phyloP scores from a whole-genome alignment of 108 stramenopile genomes.

The Skeletonema menzelii region DNA sequence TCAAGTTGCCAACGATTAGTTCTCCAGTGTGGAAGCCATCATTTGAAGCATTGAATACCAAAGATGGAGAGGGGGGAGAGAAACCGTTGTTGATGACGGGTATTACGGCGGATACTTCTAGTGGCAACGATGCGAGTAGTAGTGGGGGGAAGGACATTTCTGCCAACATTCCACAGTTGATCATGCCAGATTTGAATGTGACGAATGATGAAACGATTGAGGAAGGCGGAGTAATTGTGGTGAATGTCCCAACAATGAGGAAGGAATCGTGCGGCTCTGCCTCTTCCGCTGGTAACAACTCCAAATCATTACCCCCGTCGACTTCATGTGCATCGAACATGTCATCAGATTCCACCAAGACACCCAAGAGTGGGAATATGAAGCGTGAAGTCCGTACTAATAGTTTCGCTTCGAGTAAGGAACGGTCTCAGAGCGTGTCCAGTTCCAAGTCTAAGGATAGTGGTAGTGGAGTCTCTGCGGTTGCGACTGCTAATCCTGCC shows the following conservation, averaged over 20 bases:
- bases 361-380: slow-evolving; percentile 10
- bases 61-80: not conserved
- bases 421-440: slow-evolving; percentile 8
- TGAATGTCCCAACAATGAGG: not conserved
- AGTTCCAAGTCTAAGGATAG: slow-evolving; percentile 1
- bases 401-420: not conserved
- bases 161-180: not conserved
- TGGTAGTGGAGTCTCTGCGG: not conserved
- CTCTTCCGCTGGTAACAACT: not conserved
- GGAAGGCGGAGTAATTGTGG: not conserved
- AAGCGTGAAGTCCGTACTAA: not conserved
- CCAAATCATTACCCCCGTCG: not conserved
- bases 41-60: slow-evolving; percentile 24
- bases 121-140: not conserved
- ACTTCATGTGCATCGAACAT: slow-evolving; percentile 17
- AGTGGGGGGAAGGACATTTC: not conserved
- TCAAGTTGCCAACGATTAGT: slow-evolving; percentile 12
- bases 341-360: slow-evolving; percentile 10
- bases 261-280: not conserved
- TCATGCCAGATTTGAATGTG: not conserved
- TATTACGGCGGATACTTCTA: slow-evolving; percentile 1
- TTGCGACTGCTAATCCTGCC: not conserved
- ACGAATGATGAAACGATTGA: not conserved
- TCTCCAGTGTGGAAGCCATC: slow-evolving; percentile 18
- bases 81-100: not conserved